These are phyloP conservation scores for Cyamopsis tetragonoloba DNA, from an alignment of 306 rosid species.

Conservation along the genomic window DNA sequence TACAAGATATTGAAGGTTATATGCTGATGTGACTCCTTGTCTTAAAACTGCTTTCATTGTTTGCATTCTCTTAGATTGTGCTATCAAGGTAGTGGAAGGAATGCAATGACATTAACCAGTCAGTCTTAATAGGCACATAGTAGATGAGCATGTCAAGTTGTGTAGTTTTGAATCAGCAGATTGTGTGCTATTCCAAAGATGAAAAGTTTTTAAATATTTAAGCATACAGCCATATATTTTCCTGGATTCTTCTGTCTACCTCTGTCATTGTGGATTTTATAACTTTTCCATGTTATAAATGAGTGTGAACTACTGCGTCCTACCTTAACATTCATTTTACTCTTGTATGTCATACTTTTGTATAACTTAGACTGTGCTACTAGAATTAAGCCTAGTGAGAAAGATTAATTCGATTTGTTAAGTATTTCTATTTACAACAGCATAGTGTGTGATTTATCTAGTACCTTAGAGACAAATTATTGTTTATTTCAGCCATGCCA, in stretches of 20 bases:
- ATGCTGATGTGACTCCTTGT: neutral
- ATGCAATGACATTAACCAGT: neutral
- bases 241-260: neutral
- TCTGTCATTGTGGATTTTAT: neutral
- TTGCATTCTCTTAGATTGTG: neutral
- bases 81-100: neutral
- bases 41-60: neutral
- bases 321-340: neutral
- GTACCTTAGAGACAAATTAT: neutral
- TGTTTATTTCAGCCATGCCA: neutral
- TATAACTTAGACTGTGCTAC: neutral
- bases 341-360: neutral
- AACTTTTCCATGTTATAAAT: neutral
- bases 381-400: neutral
- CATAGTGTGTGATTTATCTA: neutral
- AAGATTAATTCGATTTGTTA: neutral
- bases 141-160: neutral
- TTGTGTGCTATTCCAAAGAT: neutral
- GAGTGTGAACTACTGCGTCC: neutral
- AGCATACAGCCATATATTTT: no score
- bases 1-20: neutral
- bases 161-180: neutral
- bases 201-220: neutral
- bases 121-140: neutral
- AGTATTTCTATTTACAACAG: neutral